Evolutionary conservation across 768 basidiomycete genomes (phyloP).

Genomic region (Leccinum broughii): DNA sequence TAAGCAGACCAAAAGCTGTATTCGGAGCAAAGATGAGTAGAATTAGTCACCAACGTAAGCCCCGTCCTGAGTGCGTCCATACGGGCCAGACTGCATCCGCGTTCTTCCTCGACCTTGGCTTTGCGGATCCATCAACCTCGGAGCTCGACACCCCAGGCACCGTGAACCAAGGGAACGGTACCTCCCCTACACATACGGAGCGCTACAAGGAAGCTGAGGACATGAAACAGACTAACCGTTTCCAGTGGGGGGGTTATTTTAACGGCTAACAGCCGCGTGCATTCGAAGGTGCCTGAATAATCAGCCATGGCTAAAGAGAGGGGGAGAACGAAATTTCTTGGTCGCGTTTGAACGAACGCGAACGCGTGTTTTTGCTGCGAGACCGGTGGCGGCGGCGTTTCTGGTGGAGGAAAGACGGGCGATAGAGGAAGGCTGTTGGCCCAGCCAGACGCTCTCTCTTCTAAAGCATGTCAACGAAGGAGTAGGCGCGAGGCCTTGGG

Average conservation of each 20-base stretch:
- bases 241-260: constrained; percentile 18
- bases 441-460: constrained; percentile 21
- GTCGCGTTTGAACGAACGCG: constrained; percentile 21
- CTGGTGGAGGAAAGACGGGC: constrained; percentile 6
- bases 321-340: background rate
- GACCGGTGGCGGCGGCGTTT: background rate
- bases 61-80: too few relatives aligned
- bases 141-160: too few relatives aligned
- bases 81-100: too few relatives aligned
- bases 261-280: constrained; percentile 15
- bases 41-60: too few relatives aligned
- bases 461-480: constrained; percentile 11
- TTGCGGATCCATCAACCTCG: too few relatives aligned
- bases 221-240: constrained; percentile 8
- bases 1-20: too few relatives aligned
- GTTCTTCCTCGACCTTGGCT: too few relatives aligned
- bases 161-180: too few relatives aligned
- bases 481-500: constrained; percentile 10
- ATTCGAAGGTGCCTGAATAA: constrained; percentile 11
- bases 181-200: background rate
- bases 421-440: constrained; percentile 20
- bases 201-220: background rate
- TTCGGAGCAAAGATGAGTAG: too few relatives aligned
- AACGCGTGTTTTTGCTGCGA: background rate
- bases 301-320: background rate